Conservation (phyloP, 2,329 filamentous ascomycete species). For the Aspergillus thermomutatus region DNA sequence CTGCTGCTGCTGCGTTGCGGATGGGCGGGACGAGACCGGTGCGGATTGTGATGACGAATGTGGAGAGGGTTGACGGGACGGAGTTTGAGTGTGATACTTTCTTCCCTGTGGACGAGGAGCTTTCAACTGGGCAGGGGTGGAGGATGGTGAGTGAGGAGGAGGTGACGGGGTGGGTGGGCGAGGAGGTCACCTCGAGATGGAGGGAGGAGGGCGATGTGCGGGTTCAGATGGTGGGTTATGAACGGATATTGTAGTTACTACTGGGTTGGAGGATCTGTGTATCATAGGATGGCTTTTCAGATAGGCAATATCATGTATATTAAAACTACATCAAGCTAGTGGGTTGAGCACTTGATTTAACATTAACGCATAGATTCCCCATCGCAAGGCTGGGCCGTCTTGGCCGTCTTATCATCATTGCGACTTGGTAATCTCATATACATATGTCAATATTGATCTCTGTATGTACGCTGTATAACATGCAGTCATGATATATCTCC, state of each 20-base stretch:
- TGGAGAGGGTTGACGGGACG: conserved; percentile 26
- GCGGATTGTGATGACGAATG: conserved; percentile 41
- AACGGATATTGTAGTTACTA: conserved; percentile 22
- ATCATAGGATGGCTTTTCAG: background rate
- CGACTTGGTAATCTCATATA: background rate
- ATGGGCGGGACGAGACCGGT: conserved; percentile 18
- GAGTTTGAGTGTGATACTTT: conserved; percentile 49
- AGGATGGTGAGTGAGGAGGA: conserved; percentile 31
- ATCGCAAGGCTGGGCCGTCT: background rate
- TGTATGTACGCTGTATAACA: background rate
- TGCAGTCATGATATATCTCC: background rate
- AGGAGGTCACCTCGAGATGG: conserved; percentile 38
- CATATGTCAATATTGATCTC: background rate
- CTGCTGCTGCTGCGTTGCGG: conserved; percentile 61
- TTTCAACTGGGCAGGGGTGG: conserved; percentile 31
- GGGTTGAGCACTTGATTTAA: too few relatives aligned
- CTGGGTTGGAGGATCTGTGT: background rate
- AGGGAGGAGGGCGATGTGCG: conserved; percentile 50
- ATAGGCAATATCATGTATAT: too few relatives aligned
- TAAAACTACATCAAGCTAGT: too few relatives aligned
- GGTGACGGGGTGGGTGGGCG: conserved; percentile 42
- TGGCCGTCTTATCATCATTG: background rate
- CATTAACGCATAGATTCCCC: background rate
- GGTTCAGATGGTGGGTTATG: conserved; percentile 48
- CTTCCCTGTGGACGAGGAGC: conserved; percentile 39